A percentile compares a stretch with the other conserved stretches of the same genome.
phyloP scores from a whole-genome alignment of 306 rosid genomes.

The Canavalia gladiata region DNA sequence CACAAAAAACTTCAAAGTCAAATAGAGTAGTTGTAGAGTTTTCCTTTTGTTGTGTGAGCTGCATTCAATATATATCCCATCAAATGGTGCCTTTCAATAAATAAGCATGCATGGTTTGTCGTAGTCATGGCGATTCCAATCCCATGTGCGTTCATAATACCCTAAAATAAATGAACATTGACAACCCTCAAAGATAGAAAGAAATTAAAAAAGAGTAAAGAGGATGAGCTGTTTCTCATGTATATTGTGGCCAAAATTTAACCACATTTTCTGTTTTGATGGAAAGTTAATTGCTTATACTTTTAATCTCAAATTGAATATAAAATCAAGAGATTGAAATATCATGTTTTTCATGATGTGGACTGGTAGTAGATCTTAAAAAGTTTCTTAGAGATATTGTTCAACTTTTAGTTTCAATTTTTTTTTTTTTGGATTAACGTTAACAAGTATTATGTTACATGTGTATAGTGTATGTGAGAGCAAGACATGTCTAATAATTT shows the following conservation, averaged over 20 bases:
- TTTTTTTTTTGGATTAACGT: not conserved
- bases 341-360: not conserved
- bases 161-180: slow-evolving; percentile 55
- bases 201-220: not conserved
- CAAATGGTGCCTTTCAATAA: slow-evolving; percentile 41
- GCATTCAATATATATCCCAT: slow-evolving; percentile 41
- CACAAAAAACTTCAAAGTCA: slow-evolving; percentile 24
- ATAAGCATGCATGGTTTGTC: slow-evolving; percentile 52
- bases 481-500: not conserved
- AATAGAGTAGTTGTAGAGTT: slow-evolving; percentile 9
- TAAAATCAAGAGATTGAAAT: not conserved
- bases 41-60: slow-evolving; percentile 36
- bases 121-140: slow-evolving; percentile 48
- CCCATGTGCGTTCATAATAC: slow-evolving; percentile 52
- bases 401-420: not conserved
- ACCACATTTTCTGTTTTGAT: slow-evolving; percentile 43
- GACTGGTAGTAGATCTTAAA: not conserved
- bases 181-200: slow-evolving; percentile 31
- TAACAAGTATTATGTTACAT: not conserved
- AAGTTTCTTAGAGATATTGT: not conserved
- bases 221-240: slow-evolving; percentile 43
- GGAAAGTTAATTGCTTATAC: not conserved
- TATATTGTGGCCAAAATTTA: slow-evolving; percentile 40
- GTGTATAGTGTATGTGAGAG: not conserved
- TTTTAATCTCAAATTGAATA: slow-evolving; percentile 6